Evolutionary conservation across 495 filamentous ascomycete species (phyloP), one percentile per base, ranked within the genome.

Genomic region (Neurospora cerealis): DNA sequence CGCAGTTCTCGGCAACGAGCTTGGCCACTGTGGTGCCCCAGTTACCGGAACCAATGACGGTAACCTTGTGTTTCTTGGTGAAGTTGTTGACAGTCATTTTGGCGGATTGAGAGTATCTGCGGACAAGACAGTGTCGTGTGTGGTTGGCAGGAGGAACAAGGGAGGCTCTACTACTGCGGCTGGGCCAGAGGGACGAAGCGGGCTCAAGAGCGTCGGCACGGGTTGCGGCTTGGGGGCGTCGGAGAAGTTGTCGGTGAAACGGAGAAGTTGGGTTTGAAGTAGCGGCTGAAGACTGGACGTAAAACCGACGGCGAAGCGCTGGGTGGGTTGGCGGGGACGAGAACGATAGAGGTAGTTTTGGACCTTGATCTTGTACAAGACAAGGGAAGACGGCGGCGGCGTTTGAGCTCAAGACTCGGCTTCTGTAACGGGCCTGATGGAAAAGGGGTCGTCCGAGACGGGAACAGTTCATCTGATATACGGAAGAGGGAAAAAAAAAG

Each of bases 11-110:
- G 73, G 96, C 94, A 70, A 97, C 87, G 74, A 99, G 95, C 84
- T 99, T 99, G 77, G 95, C 91, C 80, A 99, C 98, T 54, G 96
- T 94, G 48, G 93, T 95, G 76, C 96, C 96, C 95, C 96, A 99
- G 82, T 99, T 99, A 74, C 96, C 96, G 70, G 94, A 97, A 54
- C 96, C 96, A 38, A 99, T 89, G 39, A 99, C 90, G 28, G 93
- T 92, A 76, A 99, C 93, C 87, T 94, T 97, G 88, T 98, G 96
- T 83, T 93, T 96, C 80, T 77, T 74, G 82, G 62, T 60, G 81
- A 34, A 66, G 28, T 66, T 66, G 54, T 66, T 34, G 10, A 78
- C 76, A 0, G 79, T 80, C 83, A 83, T 85, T 71, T 77, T 82
- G 48, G 77, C 71, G 54, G 71, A 70, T 34, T 74, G 74, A 5